Conservation (phyloP, 331 rosid genomes). For the Quercus phellos region DNA sequence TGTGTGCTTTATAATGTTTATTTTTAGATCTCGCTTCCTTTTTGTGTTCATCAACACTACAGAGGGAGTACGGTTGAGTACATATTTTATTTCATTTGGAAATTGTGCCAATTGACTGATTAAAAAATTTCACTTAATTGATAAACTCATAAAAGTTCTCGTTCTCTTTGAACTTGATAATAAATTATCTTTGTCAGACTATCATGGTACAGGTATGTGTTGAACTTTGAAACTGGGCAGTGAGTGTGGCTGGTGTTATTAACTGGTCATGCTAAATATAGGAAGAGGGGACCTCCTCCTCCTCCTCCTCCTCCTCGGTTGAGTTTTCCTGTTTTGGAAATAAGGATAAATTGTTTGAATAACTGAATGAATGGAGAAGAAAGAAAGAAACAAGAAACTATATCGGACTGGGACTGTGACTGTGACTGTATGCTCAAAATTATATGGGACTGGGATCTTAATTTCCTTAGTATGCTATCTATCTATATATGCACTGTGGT, state of each 20-base stretch:
- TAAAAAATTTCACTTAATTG: too few relatives aligned
- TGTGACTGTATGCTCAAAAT: too few relatives aligned
- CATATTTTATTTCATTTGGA: slow-evolving; percentile 4
- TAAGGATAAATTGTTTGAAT: neutral
- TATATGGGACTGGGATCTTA: too few relatives aligned
- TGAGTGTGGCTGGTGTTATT: neutral
- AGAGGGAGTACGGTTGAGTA: neutral
- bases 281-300: neutral
- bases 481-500: too few relatives aligned
- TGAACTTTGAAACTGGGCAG: neutral
- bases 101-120: neutral
- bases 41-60: slow-evolving; percentile 1
- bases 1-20: neutral
- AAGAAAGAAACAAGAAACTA: neutral
- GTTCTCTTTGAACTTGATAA: neutral
- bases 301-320: neutral
- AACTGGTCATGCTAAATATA: neutral
- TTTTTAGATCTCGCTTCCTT: neutral
- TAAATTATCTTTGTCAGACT: neutral
- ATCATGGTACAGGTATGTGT: too few relatives aligned
- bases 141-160: too few relatives aligned
- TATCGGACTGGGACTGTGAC: neutral
- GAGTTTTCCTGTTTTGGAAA: neutral
- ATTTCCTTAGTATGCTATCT: too few relatives aligned
- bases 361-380: neutral